phyloP scores from a whole-genome alignment of 345 rosid species.

The Theobroma cacao region DNA sequence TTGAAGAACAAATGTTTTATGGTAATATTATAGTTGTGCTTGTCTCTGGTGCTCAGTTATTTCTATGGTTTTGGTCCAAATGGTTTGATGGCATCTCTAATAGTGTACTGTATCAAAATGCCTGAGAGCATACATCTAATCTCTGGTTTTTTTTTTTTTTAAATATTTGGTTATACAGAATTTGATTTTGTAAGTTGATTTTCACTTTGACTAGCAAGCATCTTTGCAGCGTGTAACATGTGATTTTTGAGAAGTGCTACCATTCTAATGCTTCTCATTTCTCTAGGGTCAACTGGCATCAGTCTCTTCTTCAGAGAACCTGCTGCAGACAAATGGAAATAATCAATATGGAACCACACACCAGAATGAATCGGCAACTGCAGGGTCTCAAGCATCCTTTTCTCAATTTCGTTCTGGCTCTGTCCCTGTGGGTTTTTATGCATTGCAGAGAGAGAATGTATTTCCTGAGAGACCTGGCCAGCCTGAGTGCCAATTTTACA shows the following conservation, averaged over 20 bases:
- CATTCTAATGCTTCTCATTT: conserved; percentile 15
- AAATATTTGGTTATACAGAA: background rate
- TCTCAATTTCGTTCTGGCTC: conserved; percentile 62
- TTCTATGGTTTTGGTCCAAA: background rate
- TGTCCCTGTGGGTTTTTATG: conserved; percentile 68
- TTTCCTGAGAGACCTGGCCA: conserved; percentile 98
- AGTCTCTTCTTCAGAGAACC: conserved; percentile 82
- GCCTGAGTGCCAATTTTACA: conserved; percentile 93
- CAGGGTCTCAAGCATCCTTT: conserved; percentile 60
- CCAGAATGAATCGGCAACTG: conserved; percentile 51
- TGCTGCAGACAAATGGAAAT: conserved; percentile 47
- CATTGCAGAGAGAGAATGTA: conserved; percentile 78
- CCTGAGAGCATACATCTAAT: background rate
- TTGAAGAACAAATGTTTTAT: conserved; percentile 2
- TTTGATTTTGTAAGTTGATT: background rate
- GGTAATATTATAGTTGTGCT: background rate
- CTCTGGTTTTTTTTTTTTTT: background rate
- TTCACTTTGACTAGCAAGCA: background rate
- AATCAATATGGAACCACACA: conserved; percentile 62
- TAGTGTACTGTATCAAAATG: background rate
- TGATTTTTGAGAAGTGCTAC: conserved; percentile 17
- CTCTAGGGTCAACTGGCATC: conserved; percentile 83
- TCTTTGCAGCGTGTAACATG: background rate
- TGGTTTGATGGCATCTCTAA: background rate
- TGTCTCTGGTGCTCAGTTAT: background rate